phyloP scores from a whole-genome alignment of 352 stramenopile species.

The Globisporangium middletonii region DNA sequence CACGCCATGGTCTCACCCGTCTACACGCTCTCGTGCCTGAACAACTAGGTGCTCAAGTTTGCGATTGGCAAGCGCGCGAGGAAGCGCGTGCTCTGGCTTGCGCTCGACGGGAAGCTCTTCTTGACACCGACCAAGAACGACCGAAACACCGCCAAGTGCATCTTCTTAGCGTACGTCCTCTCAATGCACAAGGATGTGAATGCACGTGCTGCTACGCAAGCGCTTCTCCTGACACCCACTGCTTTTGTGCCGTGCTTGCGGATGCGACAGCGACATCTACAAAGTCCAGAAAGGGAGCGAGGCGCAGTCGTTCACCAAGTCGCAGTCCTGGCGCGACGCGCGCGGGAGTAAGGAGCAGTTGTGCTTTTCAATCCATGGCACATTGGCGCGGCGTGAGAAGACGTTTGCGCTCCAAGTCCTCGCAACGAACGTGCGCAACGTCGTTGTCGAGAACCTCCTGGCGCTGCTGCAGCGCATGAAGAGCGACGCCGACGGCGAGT shows the following conservation, averaged over 20 bases:
- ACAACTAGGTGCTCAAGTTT: conserved; percentile 34
- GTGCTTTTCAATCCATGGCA: conserved; percentile 39
- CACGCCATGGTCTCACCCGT: neutral
- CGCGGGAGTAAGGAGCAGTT: conserved; percentile 33
- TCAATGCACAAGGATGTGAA: neutral
- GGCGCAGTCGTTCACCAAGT: conserved; percentile 43
- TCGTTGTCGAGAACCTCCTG: conserved; percentile 42
- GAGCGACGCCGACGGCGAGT: conserved; percentile 44
- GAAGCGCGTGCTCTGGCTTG: conserved; percentile 45
- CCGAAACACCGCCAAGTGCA: conserved; percentile 27
- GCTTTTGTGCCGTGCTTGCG: neutral
- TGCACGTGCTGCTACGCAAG: neutral
- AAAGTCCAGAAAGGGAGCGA: conserved; percentile 35
- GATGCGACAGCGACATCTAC: conserved; percentile 28
- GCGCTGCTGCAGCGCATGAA: conserved; percentile 34
- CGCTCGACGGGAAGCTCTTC: conserved; percentile 35
- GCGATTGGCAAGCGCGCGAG: conserved; percentile 38
- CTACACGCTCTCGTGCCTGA: neutral
- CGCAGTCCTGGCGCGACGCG: conserved; percentile 40
- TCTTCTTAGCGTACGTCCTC: conserved; percentile 37
- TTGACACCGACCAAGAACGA: conserved; percentile 37
- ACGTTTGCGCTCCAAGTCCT: conserved; percentile 46
- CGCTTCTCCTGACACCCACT: too few relatives aligned
- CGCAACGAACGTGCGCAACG: conserved; percentile 37
- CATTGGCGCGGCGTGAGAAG: conserved; percentile 14